Conservation (phyloP, 305 asterid species). For the Fraxinus velutina region DNA sequence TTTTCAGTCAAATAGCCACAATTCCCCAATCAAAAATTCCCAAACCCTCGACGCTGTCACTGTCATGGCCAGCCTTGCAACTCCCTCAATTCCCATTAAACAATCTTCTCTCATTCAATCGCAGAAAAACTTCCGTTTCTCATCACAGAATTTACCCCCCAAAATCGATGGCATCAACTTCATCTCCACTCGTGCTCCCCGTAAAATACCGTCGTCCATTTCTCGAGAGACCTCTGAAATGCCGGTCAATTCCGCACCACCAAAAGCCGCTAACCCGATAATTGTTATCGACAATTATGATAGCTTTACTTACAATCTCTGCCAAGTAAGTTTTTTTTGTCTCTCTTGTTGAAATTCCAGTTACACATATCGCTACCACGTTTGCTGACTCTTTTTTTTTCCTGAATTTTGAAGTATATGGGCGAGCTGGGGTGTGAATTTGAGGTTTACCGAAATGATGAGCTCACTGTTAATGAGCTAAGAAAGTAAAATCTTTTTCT, state of each 20-base stretch:
- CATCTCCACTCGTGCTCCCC: constrained; percentile 21
- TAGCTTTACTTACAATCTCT: constrained; percentile 93
- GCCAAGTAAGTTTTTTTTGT: constrained; percentile 53
- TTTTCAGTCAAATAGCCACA: neutral
- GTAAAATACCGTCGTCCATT: constrained; percentile 27
- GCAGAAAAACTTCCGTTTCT: neutral
- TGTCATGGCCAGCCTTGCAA: constrained; percentile 31
- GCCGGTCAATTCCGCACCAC: constrained; percentile 26
- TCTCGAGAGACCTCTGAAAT: constrained; percentile 29
- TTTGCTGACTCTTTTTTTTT: neutral
- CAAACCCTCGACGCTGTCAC: neutral
- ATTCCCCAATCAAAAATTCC: neutral
- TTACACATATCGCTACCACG: neutral
- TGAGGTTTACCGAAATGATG: constrained; percentile 82
- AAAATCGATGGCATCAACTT: constrained; percentile 23
- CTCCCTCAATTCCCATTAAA: constrained; percentile 23
- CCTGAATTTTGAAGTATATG: constrained; percentile 51
- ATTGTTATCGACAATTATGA: constrained; percentile 88
- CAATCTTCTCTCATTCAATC: constrained; percentile 13
- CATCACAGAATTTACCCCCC: constrained; percentile 15
- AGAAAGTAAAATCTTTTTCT: constrained; percentile 39
- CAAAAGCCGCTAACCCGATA: constrained; percentile 38
- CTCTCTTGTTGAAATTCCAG: neutral
- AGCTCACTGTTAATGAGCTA: constrained; percentile 73
- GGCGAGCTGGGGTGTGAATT: constrained; percentile 82